These are phyloP conservation scores for Aphanomyces stellatus DNA, from an alignment of 352 stramenopile genomes.

Conservation along the genomic window DNA sequence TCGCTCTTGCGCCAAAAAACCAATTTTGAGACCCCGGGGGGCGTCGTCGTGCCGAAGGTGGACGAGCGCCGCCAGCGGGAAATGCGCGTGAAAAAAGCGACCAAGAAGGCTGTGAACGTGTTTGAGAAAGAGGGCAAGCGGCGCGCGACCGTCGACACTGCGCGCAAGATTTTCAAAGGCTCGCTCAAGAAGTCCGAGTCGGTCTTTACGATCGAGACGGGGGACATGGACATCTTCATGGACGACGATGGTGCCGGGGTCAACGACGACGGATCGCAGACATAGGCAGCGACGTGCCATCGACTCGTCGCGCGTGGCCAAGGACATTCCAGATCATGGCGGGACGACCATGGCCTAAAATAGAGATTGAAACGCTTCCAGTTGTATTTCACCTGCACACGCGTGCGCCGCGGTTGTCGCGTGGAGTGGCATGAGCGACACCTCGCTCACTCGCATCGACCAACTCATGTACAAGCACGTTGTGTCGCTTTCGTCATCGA, in stretches of 20 bases:
- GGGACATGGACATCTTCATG: conserved; percentile 3
- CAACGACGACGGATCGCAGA: too few relatives aligned
- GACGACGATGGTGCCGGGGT: neutral
- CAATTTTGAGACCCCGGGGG: neutral
- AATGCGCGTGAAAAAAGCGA: conserved; percentile 19
- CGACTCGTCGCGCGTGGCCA: too few relatives aligned
- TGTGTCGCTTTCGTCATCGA: too few relatives aligned
- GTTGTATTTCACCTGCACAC: too few relatives aligned
- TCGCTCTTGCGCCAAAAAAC: neutral
- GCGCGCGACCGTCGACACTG: neutral
- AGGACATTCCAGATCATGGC: too few relatives aligned
- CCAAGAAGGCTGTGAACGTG: conserved; percentile 4
- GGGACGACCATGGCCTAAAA: too few relatives aligned
- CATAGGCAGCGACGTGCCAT: too few relatives aligned
- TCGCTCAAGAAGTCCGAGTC: neutral
- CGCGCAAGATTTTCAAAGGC: neutral
- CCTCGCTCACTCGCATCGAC: conserved; percentile 38
- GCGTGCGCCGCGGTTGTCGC: too few relatives aligned
- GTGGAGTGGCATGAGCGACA: conserved; percentile 30
- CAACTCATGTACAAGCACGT: conserved; percentile 37
- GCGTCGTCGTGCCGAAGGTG: neutral
- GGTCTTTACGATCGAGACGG: neutral
- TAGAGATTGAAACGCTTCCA: too few relatives aligned
- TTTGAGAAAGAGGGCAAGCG: conserved; percentile 1
- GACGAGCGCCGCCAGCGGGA: conserved; percentile 10